These are phyloP conservation scores for Drechslera avenae DNA, from an alignment of 2,329 filamentous ascomycete genomes.

Conservation along the genomic window DNA sequence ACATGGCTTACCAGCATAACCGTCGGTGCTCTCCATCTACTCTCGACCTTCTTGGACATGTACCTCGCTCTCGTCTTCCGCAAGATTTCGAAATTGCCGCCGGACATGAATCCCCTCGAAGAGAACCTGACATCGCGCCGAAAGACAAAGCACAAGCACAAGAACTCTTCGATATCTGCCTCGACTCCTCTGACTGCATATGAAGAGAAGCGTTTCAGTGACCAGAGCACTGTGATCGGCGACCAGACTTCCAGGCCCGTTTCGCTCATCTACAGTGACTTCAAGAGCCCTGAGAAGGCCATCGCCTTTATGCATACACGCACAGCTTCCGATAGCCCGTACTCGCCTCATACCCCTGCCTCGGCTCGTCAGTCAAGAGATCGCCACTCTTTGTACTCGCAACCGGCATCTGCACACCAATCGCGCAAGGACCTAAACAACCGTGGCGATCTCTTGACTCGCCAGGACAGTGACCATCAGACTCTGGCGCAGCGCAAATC, in stretches of 20 bases:
- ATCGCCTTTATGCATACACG: conserved; percentile 85
- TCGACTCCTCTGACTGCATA: conserved; percentile 50
- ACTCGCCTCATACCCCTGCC: conserved; percentile 57
- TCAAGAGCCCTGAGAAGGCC: conserved; percentile 42
- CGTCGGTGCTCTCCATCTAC: conserved; percentile 69
- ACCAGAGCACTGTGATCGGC: conserved; percentile 49
- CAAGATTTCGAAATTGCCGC: conserved; percentile 79
- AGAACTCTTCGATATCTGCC: conserved; percentile 60
- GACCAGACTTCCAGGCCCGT: conserved; percentile 41
- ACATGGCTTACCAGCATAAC: conserved; percentile 71
- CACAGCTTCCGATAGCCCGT: conserved; percentile 63
- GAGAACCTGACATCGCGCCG: conserved; percentile 76
- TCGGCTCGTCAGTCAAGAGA: conserved; percentile 60
- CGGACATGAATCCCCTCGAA: conserved; percentile 94
- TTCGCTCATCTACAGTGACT: conserved; percentile 35
- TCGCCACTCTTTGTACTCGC: conserved; percentile 53
- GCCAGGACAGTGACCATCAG: conserved; percentile 33
- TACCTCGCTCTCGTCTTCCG: conserved; percentile 81
- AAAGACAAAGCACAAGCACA: conserved; percentile 72
- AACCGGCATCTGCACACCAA: conserved; percentile 43
- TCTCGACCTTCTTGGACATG: conserved; percentile 72
- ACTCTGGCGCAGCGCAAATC: conserved; percentile 43
- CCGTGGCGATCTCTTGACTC: conserved; percentile 36
- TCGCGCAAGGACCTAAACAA: conserved; percentile 47
- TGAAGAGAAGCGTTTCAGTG: conserved; percentile 68